A percentile compares a stretch with the other conserved stretches of the same genome.
These are phyloP conservation scores for Fragosphaeria purpurea DNA, from an alignment of 2,329 filamentous ascomycete genomes.

Conservation along the genomic window DNA sequence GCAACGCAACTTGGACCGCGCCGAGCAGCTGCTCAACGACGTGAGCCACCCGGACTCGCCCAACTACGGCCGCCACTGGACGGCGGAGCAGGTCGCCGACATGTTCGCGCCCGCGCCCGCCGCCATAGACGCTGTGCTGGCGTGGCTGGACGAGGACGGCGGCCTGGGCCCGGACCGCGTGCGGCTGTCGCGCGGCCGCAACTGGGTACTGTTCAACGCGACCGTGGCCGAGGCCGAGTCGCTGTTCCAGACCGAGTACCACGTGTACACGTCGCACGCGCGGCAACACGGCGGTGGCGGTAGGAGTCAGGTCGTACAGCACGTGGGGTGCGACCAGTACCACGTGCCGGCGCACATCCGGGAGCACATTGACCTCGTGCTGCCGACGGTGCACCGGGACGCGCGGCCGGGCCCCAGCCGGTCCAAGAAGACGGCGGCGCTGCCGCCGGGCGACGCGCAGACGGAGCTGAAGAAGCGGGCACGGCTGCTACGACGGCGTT, in stretches of 20 bases:
- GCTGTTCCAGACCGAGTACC: conserved; percentile 42
- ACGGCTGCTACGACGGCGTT: no score
- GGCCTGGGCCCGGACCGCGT: conserved; percentile 40
- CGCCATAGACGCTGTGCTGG: conserved; percentile 37
- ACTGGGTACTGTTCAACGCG: conserved; percentile 46
- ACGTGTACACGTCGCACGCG: conserved; percentile 34
- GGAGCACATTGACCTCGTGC: conserved; percentile 31
- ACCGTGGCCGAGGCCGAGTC: conserved; percentile 42
- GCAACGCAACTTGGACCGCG: conserved; percentile 35
- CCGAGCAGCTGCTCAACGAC: conserved; percentile 31
- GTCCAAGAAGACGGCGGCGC: conserved; percentile 14
- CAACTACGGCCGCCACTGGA: conserved; percentile 38
- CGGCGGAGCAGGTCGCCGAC: conserved; percentile 29
- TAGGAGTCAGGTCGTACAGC: conserved; percentile 9
- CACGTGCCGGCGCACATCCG: conserved; percentile 26
- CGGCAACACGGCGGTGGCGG: conserved; percentile 15
- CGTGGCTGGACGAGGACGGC: conserved; percentile 39
- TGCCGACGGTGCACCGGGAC: conserved; percentile 30
- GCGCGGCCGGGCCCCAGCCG: conserved; percentile 19
- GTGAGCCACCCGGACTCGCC: conserved; percentile 34
- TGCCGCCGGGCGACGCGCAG: conserved; percentile 15
- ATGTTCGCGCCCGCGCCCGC: conserved; percentile 33
- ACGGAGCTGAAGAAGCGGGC: conserved; percentile 17
- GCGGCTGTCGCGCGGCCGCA: conserved; percentile 37
- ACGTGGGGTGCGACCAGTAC: conserved; percentile 33